phyloP scores from a whole-genome alignment of 2,329 filamentous ascomycete species.

The Colletotrichum horii region DNA sequence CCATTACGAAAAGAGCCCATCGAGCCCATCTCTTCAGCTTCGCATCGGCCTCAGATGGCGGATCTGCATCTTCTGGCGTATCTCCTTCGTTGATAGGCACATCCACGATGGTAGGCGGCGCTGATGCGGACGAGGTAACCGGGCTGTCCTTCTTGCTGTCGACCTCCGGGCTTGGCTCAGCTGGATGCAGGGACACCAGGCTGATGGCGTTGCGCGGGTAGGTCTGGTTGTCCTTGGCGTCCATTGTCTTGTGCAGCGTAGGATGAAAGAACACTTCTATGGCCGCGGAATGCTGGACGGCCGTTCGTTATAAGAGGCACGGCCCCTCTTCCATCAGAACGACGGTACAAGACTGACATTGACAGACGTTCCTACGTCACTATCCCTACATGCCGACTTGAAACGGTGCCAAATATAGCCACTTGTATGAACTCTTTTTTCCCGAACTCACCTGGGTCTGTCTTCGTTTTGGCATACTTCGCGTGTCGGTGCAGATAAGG shows the following conservation, averaged over 20 bases:
- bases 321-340: neutral
- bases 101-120: neutral
- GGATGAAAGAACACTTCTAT: neutral
- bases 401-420: neutral
- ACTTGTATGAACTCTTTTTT: neutral
- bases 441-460: neutral
- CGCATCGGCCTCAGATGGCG: neutral
- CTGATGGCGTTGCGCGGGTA: neutral
- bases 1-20: slow-evolving; percentile 10
- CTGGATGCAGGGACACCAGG: slow-evolving; percentile 1
- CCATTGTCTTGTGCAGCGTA: neutral
- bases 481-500: neutral
- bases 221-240: neutral
- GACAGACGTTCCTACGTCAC: neutral
- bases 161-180: neutral
- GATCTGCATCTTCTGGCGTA: neutral
- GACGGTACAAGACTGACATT: neutral
- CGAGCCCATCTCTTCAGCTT: neutral
- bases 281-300: neutral
- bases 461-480: neutral
- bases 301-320: neutral
- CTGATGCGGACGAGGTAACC: neutral
- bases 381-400: neutral
- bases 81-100: neutral
- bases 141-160: neutral